phyloP scores from a whole-genome alignment of 73 alveolate genomes.

The Paramecium pentaurelia region DNA sequence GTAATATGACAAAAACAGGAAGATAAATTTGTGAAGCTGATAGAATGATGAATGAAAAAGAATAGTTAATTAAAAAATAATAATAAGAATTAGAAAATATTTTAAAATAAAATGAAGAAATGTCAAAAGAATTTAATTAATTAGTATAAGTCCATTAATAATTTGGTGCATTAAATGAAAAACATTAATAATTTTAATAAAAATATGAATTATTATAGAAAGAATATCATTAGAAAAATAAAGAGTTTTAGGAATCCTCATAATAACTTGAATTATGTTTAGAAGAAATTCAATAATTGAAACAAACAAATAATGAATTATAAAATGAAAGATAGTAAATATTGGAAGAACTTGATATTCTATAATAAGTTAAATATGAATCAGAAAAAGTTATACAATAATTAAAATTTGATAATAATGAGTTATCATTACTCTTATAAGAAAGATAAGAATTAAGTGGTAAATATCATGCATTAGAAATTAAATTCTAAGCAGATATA shows the following conservation, averaged over 20 bases:
- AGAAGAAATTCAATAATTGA: not conserved
- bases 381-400: not conserved
- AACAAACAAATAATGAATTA: not conserved
- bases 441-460: constrained; percentile 32
- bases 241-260: not conserved
- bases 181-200: not conserved
- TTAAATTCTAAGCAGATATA: not conserved
- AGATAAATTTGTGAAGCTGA: constrained; percentile 28
- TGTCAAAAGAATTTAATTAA: constrained; percentile 12
- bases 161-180: constrained; percentile 4
- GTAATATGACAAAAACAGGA: constrained; percentile 30
- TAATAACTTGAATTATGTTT: not conserved
- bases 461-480: not conserved
- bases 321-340: not conserved
- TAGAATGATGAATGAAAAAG: constrained; percentile 19
- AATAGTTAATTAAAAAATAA: not conserved
- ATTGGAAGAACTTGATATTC: not conserved
- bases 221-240: not conserved
- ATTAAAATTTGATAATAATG: not conserved
- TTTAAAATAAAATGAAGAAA: not conserved
- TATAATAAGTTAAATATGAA: not conserved
- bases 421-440: not conserved
- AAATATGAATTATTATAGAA: not conserved
- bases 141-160: constrained; percentile 14
- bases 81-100: not conserved